Evolutionary conservation across 805 yeast genomes (phyloP), one percentile per base, ranked within the genome.

Genomic region (Pichia exigua): DNA sequence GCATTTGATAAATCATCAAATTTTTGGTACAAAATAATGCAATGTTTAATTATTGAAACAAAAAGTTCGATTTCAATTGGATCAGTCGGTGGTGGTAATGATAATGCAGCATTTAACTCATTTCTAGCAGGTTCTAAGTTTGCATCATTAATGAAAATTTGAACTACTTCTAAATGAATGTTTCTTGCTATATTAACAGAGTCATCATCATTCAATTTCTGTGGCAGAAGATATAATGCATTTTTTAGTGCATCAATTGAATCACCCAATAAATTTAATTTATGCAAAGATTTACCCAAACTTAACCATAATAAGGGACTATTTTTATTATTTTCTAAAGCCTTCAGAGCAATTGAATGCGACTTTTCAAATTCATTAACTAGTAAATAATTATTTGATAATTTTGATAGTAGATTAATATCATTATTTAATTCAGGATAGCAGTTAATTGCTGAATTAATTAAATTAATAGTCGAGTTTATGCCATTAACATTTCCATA

Each of bases 91-190:
- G 78, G 72, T 0, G 82, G 80, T 32, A 80, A 64, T 27, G 77
- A 67, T 45, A 79, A 63, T 1, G 83, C 78, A 1, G 75, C 72
- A 18, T 73, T 71, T 41, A 81, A 60, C 59, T 81, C 85, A 10
- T 70, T 62, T 11, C 74, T 71, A n/a, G 80, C 76, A 46, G 66
- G 58, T 50, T 78, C 81, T 40, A 73, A 66, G 57, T 79, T 73
- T 18, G 76, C 76, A 27, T 78, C 77, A 9, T 74, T 70, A 1
- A 77, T 73, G 2, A 79, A 77, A n/a, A 81, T 67, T 5, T 77
- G 75, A 0, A 83, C 84, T 45, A 81, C 65, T 57, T 79, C 82
- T 4, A 78, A 73, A 64, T 79, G 83, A 3, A 77, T 75, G 17
- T 74, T 69, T 49, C 82, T 67, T 0, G 79, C 76, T 1, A 76